Evolutionary conservation across 768 basidiomycete species (phyloP).

Genomic region (Rhodotorula taiwanensis): DNA sequence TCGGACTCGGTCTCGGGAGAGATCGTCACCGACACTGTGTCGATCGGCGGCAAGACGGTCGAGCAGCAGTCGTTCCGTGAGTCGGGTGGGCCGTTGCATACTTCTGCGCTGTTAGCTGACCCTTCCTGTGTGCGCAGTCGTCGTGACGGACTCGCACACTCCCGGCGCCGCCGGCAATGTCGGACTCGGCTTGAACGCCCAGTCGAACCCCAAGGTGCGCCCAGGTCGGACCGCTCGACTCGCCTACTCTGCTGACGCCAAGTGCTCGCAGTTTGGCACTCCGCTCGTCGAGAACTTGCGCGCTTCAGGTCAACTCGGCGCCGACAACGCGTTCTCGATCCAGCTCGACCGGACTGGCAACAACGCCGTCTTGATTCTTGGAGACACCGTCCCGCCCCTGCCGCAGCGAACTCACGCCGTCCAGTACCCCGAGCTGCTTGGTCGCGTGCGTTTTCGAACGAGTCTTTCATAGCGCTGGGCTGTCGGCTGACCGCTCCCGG

Average conservation of each 20-base stretch:
- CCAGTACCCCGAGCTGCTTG: not conserved
- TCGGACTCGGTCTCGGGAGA: not conserved
- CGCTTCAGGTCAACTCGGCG: not conserved
- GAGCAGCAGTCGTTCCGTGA: constrained; percentile 4
- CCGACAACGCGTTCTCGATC: not conserved
- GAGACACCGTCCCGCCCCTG: too few relatives aligned
- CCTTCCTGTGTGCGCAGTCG: not conserved
- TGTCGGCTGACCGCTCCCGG: too few relatives aligned
- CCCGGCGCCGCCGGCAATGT: not conserved
- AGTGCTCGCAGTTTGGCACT: not conserved
- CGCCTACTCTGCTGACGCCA: too few relatives aligned
- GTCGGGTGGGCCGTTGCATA: not conserved
- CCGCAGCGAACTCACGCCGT: not conserved
- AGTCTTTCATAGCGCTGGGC: too few relatives aligned
- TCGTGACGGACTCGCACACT: not conserved
- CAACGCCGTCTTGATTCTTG: too few relatives aligned
- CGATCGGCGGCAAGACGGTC: not conserved
- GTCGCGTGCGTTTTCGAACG: not conserved
- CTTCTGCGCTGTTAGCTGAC: not conserved
- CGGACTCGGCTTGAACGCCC: not conserved
- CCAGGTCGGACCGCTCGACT: not conserved
- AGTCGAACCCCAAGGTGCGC: not conserved
- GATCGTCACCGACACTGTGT: constrained; percentile 2
- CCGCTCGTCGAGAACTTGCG: not conserved
- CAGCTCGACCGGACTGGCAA: too few relatives aligned